phyloP scores from a whole-genome alignment of 108 stramenopile species.

The Pseudonitzschia multistriata region DNA sequence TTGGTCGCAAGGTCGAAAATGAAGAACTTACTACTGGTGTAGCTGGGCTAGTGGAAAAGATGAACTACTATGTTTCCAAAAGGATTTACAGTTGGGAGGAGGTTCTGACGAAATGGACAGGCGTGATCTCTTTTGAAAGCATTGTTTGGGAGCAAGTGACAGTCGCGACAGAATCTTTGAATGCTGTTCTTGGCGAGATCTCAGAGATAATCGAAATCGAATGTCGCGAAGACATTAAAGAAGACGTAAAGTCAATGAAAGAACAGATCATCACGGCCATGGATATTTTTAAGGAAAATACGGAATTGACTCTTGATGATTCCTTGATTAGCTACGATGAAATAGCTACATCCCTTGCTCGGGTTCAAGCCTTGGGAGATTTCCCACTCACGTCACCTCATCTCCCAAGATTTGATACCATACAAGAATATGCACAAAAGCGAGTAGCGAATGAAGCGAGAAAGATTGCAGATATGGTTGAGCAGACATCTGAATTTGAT shows the following conservation, averaged over 20 bases:
- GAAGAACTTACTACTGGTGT: background rate
- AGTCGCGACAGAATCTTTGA: conserved; percentile 15
- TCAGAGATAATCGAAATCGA: conserved; percentile 10
- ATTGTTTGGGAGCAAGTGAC: conserved; percentile 1
- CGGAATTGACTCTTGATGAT: conserved; percentile 8
- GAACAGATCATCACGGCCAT: background rate
- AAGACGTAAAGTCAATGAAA: background rate
- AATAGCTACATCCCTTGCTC: background rate
- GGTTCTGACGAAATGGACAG: background rate
- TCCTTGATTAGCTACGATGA: background rate
- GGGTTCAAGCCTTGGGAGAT: background rate
- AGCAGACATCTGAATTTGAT: conserved; percentile 48
- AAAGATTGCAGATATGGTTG: conserved; percentile 33
- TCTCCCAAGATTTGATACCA: conserved; percentile 16
- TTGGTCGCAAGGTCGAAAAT: background rate
- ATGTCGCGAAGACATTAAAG: conserved; percentile 6
- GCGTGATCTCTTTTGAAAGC: background rate
- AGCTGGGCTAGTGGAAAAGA: background rate
- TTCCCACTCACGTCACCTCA: background rate
- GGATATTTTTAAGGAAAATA: background rate
- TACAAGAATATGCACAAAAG: conserved; percentile 21
- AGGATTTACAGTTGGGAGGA: background rate
- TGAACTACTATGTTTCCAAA: background rate
- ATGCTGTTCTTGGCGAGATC: conserved; percentile 18
- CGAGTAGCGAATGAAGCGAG: conserved; percentile 31